Base-by-base conservation (phyloP, 2,329 filamentous ascomycete genomes). In the Ampelomyces quisqualis region DNA sequence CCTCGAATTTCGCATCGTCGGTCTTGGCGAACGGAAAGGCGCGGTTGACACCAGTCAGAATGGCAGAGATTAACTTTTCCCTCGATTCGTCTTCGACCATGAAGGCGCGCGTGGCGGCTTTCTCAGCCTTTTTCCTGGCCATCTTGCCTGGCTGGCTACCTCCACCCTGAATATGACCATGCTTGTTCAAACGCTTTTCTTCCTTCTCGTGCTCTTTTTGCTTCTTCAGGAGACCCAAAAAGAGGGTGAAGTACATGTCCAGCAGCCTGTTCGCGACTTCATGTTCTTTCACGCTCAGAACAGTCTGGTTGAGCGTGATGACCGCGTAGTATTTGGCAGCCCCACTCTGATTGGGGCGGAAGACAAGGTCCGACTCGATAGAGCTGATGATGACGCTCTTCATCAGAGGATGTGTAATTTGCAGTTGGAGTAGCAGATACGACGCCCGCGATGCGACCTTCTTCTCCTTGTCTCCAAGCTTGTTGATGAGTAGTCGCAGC, bases 231-330 rank as follows among this genome's bases (percentile, higher is more conserved):
- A 97, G 74, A 9, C 83, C 77, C 10, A 94, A 80, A 61, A 98
- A 98, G 26, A 95, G 75, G 22, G 85, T 82, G 65, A 98, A 98
- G 72, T 97, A 98, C 30, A 97, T 90, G 38, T 88, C 82, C 26
- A 98, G 75, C 10, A 98, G 76, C 38, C 85, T 81, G 60, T 86
- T 84, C 6, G 90, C 90, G 13, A 95, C 79, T 13, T 81, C 77
- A 26, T 90, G 85, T 61, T 97, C 91, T 58, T 86, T 93, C 39
- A 73, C 80, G 67, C 88, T 95, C 34, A 98, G 71, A 34, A 97
- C 90, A 0, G 91, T 97, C 71, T 98, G 94, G 66, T 98, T 98
- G 34, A 98, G 77, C 0, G 93, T 97, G 65, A 96, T 96, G 66
- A 95, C 84, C 22, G 89, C 90, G 68, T 95, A 96, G 71, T 98